Percentiles rank a stretch among this genome's conserved stretches.
Conservation (phyloP, 768 basidiomycete genomes). For the Serendipita vermifera region DNA sequence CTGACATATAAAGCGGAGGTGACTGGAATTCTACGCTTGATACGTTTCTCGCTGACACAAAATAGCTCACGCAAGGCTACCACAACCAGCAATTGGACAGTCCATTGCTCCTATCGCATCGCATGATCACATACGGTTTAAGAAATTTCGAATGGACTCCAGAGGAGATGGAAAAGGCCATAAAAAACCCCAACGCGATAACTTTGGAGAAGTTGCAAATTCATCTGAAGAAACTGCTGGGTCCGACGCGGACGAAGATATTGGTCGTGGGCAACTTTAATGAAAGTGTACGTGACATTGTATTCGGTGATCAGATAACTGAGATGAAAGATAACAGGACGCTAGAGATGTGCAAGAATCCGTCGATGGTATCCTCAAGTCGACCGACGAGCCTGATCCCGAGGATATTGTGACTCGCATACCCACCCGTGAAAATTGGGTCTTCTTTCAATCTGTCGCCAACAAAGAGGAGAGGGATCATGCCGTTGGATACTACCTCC, state of each 20-base stretch:
- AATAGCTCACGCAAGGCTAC: conserved; percentile 61
- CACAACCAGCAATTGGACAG: conserved; percentile 80
- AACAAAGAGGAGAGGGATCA: conserved; percentile 84
- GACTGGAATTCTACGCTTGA: too few species aligned
- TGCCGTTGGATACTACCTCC: conserved; percentile 71
- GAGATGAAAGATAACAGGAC: conserved; percentile 47
- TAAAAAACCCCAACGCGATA: too few species aligned
- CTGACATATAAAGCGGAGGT: conserved; percentile 79
- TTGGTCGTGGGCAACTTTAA: conserved; percentile 75
- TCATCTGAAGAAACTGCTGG: too few species aligned
- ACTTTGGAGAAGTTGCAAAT: too few species aligned
- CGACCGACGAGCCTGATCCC: too few species aligned
- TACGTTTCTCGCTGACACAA: background rate
- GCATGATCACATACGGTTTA: conserved; percentile 60
- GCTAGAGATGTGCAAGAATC: conserved; percentile 59
- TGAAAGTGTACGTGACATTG: conserved; percentile 55
- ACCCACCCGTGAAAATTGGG: conserved; percentile 56
- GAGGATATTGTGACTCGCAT: conserved; percentile 37
- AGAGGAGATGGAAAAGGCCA: too few species aligned
- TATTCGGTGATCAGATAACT: too few species aligned
- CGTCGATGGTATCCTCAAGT: conserved; percentile 55
- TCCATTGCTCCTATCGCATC: conserved; percentile 66
- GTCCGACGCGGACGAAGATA: too few species aligned
- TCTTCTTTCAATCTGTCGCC: conserved; percentile 51
- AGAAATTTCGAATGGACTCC: conserved; percentile 62